Evolutionary conservation across 164 flowering plant genomes (phyloP).

Genomic region (Piper betle): DNA sequence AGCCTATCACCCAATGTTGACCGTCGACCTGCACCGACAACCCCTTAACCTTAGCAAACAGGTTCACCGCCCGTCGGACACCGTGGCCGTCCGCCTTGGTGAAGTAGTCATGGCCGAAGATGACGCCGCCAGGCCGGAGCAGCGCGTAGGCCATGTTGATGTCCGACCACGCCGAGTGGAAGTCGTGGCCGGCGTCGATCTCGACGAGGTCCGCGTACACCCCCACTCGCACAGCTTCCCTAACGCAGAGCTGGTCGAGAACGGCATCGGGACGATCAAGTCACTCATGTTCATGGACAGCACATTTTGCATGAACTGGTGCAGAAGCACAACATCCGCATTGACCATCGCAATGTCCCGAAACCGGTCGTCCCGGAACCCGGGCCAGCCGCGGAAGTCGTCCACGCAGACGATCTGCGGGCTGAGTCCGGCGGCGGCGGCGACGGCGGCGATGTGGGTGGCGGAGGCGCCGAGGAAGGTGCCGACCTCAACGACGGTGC

Average conservation of each 20-base stretch:
- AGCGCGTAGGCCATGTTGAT: conserved; percentile 44
- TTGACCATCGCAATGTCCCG: conserved; percentile 31
- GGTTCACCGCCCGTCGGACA: conserved; percentile 50
- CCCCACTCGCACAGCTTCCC: conserved; percentile 44
- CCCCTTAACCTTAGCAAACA: conserved; percentile 39
- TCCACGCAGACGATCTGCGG: conserved; percentile 64
- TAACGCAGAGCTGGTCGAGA: conserved; percentile 40
- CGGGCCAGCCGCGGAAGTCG: conserved; percentile 84
- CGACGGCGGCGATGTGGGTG: conserved; percentile 48
- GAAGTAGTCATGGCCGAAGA: conserved; percentile 63
- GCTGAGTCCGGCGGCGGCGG: conserved; percentile 34
- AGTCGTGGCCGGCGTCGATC: conserved; percentile 26
- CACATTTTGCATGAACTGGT: conserved; percentile 67
- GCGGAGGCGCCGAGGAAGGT: conserved; percentile 73
- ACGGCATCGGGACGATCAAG: conserved; percentile 38
- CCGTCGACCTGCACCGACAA: conserved; percentile 7
- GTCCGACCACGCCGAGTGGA: conserved; percentile 44
- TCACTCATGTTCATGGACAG: conserved; percentile 12
- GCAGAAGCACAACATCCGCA: conserved; percentile 44
- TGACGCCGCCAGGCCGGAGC: conserved; percentile 52
- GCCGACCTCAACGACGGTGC: conserved; percentile 56
- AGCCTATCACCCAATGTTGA: no score
- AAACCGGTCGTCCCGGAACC: conserved; percentile 27
- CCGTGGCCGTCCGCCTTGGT: conserved; percentile 37
- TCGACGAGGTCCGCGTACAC: conserved; percentile 46